Conservation (phyloP, 192 early-diverging fungal genomes). For the Chytriomyces hyalinus region DNA sequence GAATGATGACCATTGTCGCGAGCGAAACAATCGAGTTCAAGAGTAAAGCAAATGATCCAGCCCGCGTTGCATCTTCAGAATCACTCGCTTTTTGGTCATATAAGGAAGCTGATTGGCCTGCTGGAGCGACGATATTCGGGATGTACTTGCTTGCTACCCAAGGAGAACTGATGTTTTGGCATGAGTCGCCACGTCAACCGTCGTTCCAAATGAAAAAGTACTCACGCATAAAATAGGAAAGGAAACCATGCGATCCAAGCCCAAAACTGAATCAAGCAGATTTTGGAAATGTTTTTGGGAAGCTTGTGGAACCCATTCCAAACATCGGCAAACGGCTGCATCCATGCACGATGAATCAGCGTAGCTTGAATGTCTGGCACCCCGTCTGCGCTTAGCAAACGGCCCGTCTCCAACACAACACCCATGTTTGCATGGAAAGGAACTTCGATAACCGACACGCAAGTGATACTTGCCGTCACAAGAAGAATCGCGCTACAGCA, state of each 20-base stretch:
- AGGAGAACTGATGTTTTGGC: slow-evolving; percentile 51
- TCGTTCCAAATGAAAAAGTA: neutral
- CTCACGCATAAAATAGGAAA: slow-evolving; percentile 89
- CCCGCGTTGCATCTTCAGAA: slow-evolving; percentile 62
- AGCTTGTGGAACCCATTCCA: neutral
- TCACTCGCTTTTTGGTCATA: neutral
- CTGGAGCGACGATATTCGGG: neutral
- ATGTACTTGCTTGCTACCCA: slow-evolving; percentile 67
- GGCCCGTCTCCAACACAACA: no score
- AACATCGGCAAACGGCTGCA: no score
- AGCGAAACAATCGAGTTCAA: slow-evolving; percentile 77
- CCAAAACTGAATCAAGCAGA: slow-evolving; percentile 92
- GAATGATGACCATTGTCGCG: slow-evolving; percentile 63
- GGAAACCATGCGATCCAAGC: slow-evolving; percentile 98
- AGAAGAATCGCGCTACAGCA: slow-evolving; percentile 71
- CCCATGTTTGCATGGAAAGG: no score
- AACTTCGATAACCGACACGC: slow-evolving; percentile 52
- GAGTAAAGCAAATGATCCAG: slow-evolving; percentile 87
- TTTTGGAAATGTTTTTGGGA: slow-evolving; percentile 71
- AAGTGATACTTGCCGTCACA: slow-evolving; percentile 66
- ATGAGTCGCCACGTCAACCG: slow-evolving; percentile 21
- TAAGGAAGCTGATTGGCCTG: slow-evolving; percentile 18
- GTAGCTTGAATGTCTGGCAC: no score
- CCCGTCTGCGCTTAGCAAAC: no score
- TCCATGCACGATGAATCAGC: no score